phyloP scores from a whole-genome alignment of 164 flowering plant genomes.

The Nymphaea colorata region DNA sequence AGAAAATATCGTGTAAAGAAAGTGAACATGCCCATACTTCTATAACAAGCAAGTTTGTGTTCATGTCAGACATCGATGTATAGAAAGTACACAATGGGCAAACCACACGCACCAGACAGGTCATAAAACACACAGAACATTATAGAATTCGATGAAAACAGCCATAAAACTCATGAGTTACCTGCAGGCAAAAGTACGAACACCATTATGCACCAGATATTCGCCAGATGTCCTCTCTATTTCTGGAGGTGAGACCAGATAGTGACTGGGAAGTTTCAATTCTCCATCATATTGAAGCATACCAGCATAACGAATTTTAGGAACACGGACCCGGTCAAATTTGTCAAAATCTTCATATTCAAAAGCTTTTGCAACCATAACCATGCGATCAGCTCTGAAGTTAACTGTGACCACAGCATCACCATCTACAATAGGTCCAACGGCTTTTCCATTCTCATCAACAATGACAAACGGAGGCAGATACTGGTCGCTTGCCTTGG shows the following conservation, averaged over 20 bases:
- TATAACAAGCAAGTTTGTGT: too few species aligned
- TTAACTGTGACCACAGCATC: conserved; percentile 97
- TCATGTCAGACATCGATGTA: too few species aligned
- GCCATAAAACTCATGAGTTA: conserved; percentile 1
- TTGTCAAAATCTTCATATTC: conserved; percentile 79
- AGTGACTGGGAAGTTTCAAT: conserved; percentile 68
- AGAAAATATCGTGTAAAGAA: too few species aligned
- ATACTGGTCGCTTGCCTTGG: conserved; percentile 64
- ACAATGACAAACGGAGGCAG: conserved; percentile 93
- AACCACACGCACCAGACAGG: not conserved
- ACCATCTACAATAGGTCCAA: conserved; percentile 89
- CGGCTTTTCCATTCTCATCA: conserved; percentile 68
- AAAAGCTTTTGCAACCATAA: conserved; percentile 88
- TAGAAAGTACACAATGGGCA: too few species aligned
- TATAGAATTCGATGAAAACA: too few species aligned
- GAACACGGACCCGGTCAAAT: conserved; percentile 83
- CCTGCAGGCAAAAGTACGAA: conserved; percentile 98
- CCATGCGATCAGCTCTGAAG: conserved; percentile 96
- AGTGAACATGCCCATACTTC: too few species aligned
- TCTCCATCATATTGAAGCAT: conserved; percentile 99
- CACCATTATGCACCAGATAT: conserved; percentile 78
- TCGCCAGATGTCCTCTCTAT: conserved; percentile 98
- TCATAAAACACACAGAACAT: too few species aligned
- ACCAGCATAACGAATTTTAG: conserved; percentile 91
- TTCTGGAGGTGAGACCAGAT: conserved; percentile 93